Conservation (phyloP, 306 rosid species). For the Corylus avellana region DNA sequence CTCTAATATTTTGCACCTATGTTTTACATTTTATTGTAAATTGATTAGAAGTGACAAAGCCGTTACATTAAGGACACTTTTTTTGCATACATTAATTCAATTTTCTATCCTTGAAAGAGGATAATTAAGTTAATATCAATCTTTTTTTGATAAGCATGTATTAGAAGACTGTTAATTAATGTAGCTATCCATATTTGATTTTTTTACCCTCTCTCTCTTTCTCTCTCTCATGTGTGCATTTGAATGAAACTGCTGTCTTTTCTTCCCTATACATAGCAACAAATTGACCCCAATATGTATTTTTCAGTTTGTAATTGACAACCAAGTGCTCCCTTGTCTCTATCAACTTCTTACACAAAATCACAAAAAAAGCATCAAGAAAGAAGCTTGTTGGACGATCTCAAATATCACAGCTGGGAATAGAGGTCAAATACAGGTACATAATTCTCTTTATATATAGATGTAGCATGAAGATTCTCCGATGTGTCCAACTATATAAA, state of each 20-base stretch:
- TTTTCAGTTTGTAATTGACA: slow-evolving; percentile 57
- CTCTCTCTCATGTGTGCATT: background rate
- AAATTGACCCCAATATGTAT: slow-evolving; percentile 10
- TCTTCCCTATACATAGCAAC: background rate
- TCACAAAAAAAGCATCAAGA: slow-evolving; percentile 66
- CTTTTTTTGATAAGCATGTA: background rate
- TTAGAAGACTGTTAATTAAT: background rate
- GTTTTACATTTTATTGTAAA: background rate
- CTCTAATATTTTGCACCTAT: background rate
- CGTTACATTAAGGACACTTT: background rate
- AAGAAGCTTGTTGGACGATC: slow-evolving; percentile 74
- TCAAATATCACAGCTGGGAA: slow-evolving; percentile 76
- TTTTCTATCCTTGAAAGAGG: background rate
- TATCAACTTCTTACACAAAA: slow-evolving; percentile 55
- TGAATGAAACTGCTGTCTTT: slow-evolving; percentile 12
- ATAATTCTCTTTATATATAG: background rate
- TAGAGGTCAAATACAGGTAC: slow-evolving; percentile 67
- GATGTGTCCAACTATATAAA: background rate
- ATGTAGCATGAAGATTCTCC: background rate
- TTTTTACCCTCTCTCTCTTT: background rate
- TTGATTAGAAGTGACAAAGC: background rate
- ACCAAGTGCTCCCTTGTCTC: slow-evolving; percentile 56
- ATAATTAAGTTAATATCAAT: background rate
- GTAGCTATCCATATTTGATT: background rate
- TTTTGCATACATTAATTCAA: background rate